These are phyloP conservation scores for Syncephalastrum sp. DNA, from an alignment of 371 early-diverging fungal genomes.

Conservation along the genomic window DNA sequence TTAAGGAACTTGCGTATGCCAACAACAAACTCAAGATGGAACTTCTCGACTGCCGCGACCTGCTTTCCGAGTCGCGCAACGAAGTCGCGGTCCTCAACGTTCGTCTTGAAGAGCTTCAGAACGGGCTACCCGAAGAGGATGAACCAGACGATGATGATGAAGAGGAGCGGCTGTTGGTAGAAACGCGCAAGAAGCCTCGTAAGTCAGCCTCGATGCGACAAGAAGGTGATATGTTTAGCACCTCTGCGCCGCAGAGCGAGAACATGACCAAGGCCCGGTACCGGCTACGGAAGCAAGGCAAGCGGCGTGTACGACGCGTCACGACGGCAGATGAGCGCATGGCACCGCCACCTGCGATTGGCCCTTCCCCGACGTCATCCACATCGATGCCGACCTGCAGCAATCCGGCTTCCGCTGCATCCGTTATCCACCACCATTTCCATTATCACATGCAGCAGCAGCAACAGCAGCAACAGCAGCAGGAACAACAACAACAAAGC, in stretches of 20 bases:
- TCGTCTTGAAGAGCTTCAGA: conserved; percentile 21
- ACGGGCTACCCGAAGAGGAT: conserved; percentile 5
- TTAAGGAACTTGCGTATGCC: conserved; percentile 45
- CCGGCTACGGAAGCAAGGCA: no score
- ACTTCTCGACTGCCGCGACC: conserved; percentile 34
- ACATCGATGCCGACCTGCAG: conserved; percentile 13
- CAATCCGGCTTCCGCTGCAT: conserved; percentile 5
- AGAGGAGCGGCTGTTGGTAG: conserved; percentile 7
- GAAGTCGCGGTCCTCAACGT: conserved; percentile 27
- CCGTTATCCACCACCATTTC: conserved; percentile 45
- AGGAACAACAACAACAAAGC: conserved; percentile 1
- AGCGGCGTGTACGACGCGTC: conserved; percentile 2
- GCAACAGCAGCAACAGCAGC: conserved; percentile 10
- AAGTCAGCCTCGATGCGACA: conserved; percentile 1
- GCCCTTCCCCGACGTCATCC: conserved; percentile 17
- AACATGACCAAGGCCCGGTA: not conserved
- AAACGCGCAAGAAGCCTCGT: not conserved
- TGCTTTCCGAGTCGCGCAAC: conserved; percentile 30
- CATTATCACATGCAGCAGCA: conserved; percentile 31
- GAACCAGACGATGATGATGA: conserved; percentile 4
- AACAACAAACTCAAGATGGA: conserved; percentile 45
- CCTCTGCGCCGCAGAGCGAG: conserved; percentile 18
- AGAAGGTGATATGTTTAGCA: conserved; percentile 8
- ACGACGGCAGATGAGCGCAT: conserved; percentile 1
- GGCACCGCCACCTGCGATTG: not conserved